Evolutionary conservation across 345 rosid species (phyloP).

Genomic region (Gossypium australe): DNA sequence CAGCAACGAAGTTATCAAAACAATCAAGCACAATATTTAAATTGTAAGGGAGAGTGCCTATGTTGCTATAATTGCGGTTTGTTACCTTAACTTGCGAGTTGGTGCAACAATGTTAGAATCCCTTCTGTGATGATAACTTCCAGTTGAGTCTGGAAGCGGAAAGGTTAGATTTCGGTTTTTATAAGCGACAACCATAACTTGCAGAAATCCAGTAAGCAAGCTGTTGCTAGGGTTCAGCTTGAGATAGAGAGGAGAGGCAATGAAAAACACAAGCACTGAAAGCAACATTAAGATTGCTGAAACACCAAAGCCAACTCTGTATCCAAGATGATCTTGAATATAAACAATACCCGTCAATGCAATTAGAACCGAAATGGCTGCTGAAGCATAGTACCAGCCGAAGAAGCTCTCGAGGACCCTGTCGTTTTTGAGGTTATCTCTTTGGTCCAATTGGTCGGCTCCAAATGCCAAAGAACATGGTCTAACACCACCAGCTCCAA

Average conservation of each 20-base stretch:
- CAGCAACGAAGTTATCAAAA: background rate
- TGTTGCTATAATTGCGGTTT: no score
- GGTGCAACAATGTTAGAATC: constrained; percentile 42
- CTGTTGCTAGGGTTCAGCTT: constrained; percentile 35
- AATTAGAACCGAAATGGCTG: constrained; percentile 37
- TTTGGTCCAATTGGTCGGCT: constrained; percentile 55
- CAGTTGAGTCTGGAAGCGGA: constrained; percentile 32
- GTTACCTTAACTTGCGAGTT: constrained; percentile 47
- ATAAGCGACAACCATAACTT: constrained; percentile 43
- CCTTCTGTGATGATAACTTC: constrained; percentile 41
- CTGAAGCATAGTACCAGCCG: constrained; percentile 59
- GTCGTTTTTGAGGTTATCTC: constrained; percentile 40
- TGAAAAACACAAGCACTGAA: no score
- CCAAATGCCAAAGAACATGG: constrained; percentile 72
- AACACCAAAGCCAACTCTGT: constrained; percentile 53
- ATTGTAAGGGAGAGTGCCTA: background rate
- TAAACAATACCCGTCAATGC: constrained; percentile 53
- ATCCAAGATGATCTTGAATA: constrained; percentile 56
- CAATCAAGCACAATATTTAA: background rate
- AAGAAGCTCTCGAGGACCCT: constrained; percentile 55
- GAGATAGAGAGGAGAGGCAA: constrained; percentile 33
- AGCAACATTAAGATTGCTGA: constrained; percentile 46
- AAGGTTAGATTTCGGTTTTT: constrained; percentile 41
- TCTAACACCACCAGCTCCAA: constrained; percentile 70
- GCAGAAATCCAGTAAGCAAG: constrained; percentile 43